phyloP scores from a whole-genome alignment of 2,329 filamentous ascomycete genomes.

The Aspergillus fumigatus region DNA sequence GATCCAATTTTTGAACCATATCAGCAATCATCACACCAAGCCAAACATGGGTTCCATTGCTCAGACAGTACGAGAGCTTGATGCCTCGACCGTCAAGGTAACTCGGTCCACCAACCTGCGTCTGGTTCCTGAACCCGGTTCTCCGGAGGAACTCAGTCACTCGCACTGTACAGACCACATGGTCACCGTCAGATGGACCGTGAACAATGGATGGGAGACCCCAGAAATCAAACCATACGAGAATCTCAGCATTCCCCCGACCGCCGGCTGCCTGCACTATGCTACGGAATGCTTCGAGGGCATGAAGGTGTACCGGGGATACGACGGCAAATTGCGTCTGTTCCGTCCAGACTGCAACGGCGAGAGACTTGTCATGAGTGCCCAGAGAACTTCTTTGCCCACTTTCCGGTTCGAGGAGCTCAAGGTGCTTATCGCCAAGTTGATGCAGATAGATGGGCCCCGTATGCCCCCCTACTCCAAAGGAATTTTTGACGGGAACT shows the following conservation, averaged over 20 bases:
- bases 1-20: background rate
- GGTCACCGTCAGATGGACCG: constrained; percentile 68
- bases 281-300: constrained; percentile 91
- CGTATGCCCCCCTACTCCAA: constrained; percentile 41
- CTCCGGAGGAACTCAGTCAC: constrained; percentile 37
- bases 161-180: constrained; percentile 75
- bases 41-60: constrained; percentile 29
- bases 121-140: constrained; percentile 35
- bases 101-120: constrained; percentile 33
- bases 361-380: constrained; percentile 54
- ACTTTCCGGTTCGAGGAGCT: constrained; percentile 67
- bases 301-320: constrained; percentile 65
- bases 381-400: constrained; percentile 67
- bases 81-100: constrained; percentile 37
- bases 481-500: background rate
- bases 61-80: constrained; percentile 30
- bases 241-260: constrained; percentile 72
- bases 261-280: constrained; percentile 78
- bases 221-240: constrained; percentile 75
- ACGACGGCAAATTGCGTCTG: constrained; percentile 67
- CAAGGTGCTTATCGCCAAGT: constrained; percentile 66
- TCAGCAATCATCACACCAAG: background rate
- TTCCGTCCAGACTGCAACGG: constrained; percentile 75
- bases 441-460: constrained; percentile 62
- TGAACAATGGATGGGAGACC: constrained; percentile 62